phyloP scores from a whole-genome alignment of 208 protist genomes.

The Blechomonas ayalai region DNA sequence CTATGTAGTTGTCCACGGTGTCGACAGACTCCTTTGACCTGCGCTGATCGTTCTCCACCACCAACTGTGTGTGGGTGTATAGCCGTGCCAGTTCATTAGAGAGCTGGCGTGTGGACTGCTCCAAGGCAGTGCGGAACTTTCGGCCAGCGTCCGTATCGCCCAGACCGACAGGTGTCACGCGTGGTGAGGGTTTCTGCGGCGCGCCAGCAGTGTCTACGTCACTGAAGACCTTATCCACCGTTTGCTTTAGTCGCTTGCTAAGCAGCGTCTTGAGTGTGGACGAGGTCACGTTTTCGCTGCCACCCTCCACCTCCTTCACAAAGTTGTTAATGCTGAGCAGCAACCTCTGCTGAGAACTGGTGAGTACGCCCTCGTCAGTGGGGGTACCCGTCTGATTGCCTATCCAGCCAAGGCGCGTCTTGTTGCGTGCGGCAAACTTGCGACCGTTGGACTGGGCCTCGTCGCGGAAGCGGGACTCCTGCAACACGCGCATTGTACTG shows the following conservation, averaged over 20 bases:
- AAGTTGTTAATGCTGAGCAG: slow-evolving; percentile 59
- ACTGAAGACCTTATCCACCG: slow-evolving; percentile 53
- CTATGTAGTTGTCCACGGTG: slow-evolving; percentile 10
- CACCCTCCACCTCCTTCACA: slow-evolving; percentile 55
- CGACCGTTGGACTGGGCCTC: slow-evolving; percentile 66
- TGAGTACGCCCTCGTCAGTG: slow-evolving; percentile 42
- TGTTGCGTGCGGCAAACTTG: slow-evolving; percentile 75
- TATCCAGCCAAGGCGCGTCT: slow-evolving; percentile 36
- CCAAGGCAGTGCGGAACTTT: slow-evolving; percentile 49
- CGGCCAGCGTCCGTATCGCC: slow-evolving; percentile 46
- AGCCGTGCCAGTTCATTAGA: slow-evolving; percentile 1
- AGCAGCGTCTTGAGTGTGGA: slow-evolving; percentile 58
- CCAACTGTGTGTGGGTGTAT: background rate
- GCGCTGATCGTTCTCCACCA: background rate
- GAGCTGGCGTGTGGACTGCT: slow-evolving; percentile 39
- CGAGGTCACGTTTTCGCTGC: slow-evolving; percentile 35
- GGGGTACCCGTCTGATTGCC: too few relatives aligned
- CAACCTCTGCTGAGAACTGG: slow-evolving; percentile 47
- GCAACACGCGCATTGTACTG: slow-evolving; percentile 67
- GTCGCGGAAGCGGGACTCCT: slow-evolving; percentile 61
- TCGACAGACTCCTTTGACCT: background rate
- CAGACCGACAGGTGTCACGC: too few relatives aligned
- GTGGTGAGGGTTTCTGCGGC: too few relatives aligned
- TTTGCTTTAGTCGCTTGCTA: slow-evolving; percentile 52
- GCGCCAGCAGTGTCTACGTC: slow-evolving; percentile 51